phyloP scores from a whole-genome alignment of 1,284 basidiomycete species.

The Inonotus obliquus region DNA sequence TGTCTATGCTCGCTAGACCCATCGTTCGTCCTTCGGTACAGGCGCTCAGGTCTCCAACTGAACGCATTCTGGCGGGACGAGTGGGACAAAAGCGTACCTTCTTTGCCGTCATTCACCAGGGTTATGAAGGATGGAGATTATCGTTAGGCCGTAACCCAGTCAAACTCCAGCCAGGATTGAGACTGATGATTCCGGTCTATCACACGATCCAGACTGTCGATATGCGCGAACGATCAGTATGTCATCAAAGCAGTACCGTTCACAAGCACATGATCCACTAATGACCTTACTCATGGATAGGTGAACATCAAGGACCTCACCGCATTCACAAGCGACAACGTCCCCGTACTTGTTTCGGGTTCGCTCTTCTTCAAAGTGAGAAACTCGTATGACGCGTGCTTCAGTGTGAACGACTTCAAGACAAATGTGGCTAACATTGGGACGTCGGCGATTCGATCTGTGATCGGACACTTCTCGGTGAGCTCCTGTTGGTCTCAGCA shows the following conservation, averaged over 20 bases:
- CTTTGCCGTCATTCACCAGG: slow-evolving; percentile 45
- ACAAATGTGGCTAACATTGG: slow-evolving; percentile 46
- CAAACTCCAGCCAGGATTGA: slow-evolving; percentile 40
- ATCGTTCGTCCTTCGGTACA: neutral
- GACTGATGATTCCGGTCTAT: slow-evolving; percentile 39
- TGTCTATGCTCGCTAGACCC: neutral
- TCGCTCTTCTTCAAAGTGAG: slow-evolving; percentile 46
- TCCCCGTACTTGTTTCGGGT: slow-evolving; percentile 45
- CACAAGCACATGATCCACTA: neutral
- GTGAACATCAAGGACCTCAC: slow-evolving; percentile 24
- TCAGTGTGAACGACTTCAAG: slow-evolving; percentile 42
- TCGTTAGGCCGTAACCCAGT: slow-evolving; percentile 42
- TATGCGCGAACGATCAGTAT: slow-evolving; percentile 42
- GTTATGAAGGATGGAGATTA: slow-evolving; percentile 46
- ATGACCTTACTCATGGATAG: slow-evolving; percentile 12
- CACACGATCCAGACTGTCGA: slow-evolving; percentile 42
- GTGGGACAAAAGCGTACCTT: slow-evolving; percentile 24
- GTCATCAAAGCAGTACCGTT: slow-evolving; percentile 14
- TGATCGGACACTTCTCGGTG: slow-evolving; percentile 42
- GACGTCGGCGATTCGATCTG: slow-evolving; percentile 45
- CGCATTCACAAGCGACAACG: slow-evolving; percentile 50
- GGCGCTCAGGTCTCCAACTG: neutral
- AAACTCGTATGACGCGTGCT: slow-evolving; percentile 49
- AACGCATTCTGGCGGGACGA: neutral
- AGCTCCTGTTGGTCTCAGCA: neutral